Evolutionary conservation across 139 green algal genomes (phyloP), one percentile per base, ranked within the genome.

Genomic region (Auxenochlorella pyrenoidosa): DNA sequence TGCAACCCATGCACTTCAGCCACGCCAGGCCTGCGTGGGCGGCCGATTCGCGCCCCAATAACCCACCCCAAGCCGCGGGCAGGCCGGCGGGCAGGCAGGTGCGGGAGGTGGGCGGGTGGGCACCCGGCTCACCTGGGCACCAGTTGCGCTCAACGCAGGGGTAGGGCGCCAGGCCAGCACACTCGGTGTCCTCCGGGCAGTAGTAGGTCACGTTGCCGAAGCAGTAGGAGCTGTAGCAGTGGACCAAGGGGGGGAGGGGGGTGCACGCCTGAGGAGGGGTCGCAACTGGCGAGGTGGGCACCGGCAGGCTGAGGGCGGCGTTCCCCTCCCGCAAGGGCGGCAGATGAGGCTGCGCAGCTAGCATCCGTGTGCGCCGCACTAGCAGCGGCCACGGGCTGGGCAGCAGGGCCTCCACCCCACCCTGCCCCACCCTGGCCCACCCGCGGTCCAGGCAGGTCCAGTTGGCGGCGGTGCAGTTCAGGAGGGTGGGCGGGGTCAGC

Each of bases 201-300:
- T 28, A 41, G 30, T 40, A 51, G 18, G 34, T 54, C 5, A 66
- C 75, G 44, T 47, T 47, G 43, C 75, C 75, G 44, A 16, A 82
- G 44, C 75, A 82, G 44, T 82, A 82, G 44, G 75, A n/a, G 16
- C 75, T 82, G 75, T 44, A 77, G 47, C 8, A 12, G 47, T 12
- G 47, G 6, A 12, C 12, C 12, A 12, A 18, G 1, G 41, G 28
- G 26, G 43, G 43, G 36, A 26, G 68, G 43, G 68, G 68, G 68
- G 24, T 13, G 18, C 26, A 5, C 26, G 68, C 8, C 12, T 28
- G 60, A 68, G 60, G 10, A 16, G 3, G 24, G n/a, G n/a, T n/a
- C n/a, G n/a, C n/a, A n/a, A n/a, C n/a, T n/a, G n/a, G n/a, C n/a
- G n/a, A n/a, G n/a, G n/a, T 28, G 24, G 60, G 22, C 24, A 70